Base-by-base conservation (phyloP, 164 flowering plant species). In the Annona cherimola region DNA sequence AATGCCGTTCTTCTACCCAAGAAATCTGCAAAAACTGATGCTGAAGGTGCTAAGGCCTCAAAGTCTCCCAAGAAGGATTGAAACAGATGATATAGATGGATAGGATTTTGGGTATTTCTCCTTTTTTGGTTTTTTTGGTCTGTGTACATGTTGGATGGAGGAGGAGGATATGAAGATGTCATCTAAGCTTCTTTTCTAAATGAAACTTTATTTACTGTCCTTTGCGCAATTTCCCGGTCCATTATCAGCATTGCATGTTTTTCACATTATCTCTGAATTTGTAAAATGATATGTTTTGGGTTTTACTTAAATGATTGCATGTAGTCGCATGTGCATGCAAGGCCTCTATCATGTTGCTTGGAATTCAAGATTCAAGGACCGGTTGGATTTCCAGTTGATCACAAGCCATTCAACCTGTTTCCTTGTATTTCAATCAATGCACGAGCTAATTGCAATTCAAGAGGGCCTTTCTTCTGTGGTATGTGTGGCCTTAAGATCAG, bases 1-100 rank as follows among this genome's bases (percentile, higher is more conserved):
- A 69, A 82, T 61, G 50, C 79, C 2, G 80, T 80, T 14, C 76
- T 83, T 2, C 75, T 83, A 60, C 83, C 83, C 3, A 80, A 80
- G 80, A 83, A 64, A 67, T 46, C 79, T 1, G 46, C 68, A 0
- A 69, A 57, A 40, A 44, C 44, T 8, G 66, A 57, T 18, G 67
- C 35, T 3, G 73, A 46, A 26, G 4, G 2, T 11, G 54, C 12
- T 0, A 55, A 39, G 3, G 69, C 39, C 12, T 14, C 63, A 11
- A 73, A 73, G 41, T 66, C 75, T 1, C 64, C 70, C 1, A 73
- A 73, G 59, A 75, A 75, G 69, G 67, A 43, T 39, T 64, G 44
- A 64, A 64, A 11, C 11, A 50, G 57, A 64, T 40, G 16, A 12
- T 6, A 4, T 16, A 7, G 26, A 35, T 62, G 11, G 5, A 14